These are phyloP conservation scores for Zymoseptoria tritici DNA, from an alignment of 2,329 filamentous ascomycete genomes.

Conservation along the genomic window DNA sequence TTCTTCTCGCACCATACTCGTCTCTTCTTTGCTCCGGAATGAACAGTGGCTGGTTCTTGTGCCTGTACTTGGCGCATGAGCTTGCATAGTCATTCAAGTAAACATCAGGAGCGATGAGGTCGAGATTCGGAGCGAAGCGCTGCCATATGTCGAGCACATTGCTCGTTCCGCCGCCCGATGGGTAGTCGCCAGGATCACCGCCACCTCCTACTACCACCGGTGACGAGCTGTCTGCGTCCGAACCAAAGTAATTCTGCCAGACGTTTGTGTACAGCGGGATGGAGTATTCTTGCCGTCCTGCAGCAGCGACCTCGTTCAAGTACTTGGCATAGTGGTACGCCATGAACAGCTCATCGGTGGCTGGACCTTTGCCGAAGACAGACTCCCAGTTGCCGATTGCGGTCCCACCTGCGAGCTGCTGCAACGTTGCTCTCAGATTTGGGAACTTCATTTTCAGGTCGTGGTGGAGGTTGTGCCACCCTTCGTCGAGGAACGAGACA, in stretches of 20 bases:
- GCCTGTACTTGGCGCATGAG: constrained; percentile 39
- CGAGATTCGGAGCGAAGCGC: constrained; percentile 36
- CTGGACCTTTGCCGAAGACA: constrained; percentile 33
- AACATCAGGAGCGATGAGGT: constrained; percentile 43
- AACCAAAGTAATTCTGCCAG: constrained; percentile 38
- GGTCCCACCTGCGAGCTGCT: background rate
- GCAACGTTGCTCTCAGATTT: background rate
- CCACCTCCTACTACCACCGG: constrained; percentile 39
- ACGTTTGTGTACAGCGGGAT: constrained; percentile 42
- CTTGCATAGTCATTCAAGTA: constrained; percentile 44
- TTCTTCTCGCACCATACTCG: constrained; percentile 37
- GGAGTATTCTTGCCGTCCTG: constrained; percentile 36
- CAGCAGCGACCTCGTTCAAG: constrained; percentile 34
- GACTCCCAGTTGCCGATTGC: constrained; percentile 31
- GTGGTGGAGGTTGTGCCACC: constrained; percentile 14
- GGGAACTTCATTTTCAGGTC: background rate
- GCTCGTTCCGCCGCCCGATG: constrained; percentile 40
- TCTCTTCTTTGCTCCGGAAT: constrained; percentile 48
- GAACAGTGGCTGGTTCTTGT: constrained; percentile 41
- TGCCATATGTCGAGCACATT: constrained; percentile 42
- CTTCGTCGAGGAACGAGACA: constrained; percentile 15
- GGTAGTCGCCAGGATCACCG: constrained; percentile 39
- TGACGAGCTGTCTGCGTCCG: constrained; percentile 27
- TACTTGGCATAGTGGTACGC: constrained; percentile 39
- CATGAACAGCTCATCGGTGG: constrained; percentile 44